Conservation (phyloP, 352 stramenopile genomes). For the Phytopythium sindhum region DNA sequence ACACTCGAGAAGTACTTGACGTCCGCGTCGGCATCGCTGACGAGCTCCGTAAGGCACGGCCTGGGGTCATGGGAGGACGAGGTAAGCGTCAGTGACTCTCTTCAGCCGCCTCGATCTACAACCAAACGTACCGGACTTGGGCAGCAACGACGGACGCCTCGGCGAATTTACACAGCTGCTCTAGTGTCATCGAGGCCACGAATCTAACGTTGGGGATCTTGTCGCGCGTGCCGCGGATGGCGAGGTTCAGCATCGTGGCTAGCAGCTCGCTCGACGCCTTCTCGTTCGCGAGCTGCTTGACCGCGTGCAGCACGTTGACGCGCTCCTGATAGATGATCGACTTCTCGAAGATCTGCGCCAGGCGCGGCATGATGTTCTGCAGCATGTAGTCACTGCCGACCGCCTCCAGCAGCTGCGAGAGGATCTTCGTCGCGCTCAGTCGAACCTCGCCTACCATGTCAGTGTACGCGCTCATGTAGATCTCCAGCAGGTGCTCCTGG, state of each 20-base stretch:
- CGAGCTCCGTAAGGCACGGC: conserved; percentile 71
- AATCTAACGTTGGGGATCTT: conserved; percentile 90
- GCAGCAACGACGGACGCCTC: conserved; percentile 59
- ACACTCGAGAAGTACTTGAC: conserved; percentile 88
- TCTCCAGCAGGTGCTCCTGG: conserved; percentile 84
- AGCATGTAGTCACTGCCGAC: conserved; percentile 82
- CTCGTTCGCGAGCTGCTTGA: conserved; percentile 72
- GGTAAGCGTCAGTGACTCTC: neutral
- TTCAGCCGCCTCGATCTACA: neutral
- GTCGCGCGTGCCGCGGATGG: conserved; percentile 72
- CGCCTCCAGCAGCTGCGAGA: conserved; percentile 67
- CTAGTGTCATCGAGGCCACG: conserved; percentile 80
- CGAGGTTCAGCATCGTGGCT: conserved; percentile 53
- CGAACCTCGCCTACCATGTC: conserved; percentile 94
- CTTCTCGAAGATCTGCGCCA: conserved; percentile 81
- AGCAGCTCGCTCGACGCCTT: conserved; percentile 73
- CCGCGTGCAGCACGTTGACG: conserved; percentile 76
- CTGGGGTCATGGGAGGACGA: conserved; percentile 17
- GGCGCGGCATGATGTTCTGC: conserved; percentile 75
- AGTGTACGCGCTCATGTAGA: conserved; percentile 89
- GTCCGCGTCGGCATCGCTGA: conserved; percentile 77
- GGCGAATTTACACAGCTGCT: conserved; percentile 79
- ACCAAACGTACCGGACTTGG: conserved; percentile 63
- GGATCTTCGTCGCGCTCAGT: conserved; percentile 90
- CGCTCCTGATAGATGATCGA: conserved; percentile 87